A percentile compares a stretch with the other conserved stretches of the same genome.
Conservation (phyloP, 257 asterid species). For the Ajuga chamaepitys region DNA sequence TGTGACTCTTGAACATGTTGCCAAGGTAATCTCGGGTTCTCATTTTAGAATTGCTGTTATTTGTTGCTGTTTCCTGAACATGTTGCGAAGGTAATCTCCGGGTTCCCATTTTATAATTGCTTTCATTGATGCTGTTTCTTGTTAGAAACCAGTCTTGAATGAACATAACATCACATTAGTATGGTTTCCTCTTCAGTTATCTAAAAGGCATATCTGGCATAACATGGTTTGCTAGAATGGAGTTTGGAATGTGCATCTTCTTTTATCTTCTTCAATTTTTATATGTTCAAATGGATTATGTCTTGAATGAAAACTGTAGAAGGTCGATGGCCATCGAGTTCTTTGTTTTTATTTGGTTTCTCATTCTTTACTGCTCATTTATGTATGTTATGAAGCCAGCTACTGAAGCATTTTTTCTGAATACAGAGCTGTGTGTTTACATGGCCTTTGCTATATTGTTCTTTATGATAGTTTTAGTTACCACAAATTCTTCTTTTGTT, state of each 20-base stretch:
- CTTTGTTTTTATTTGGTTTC: not conserved
- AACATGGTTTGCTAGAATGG: constrained; percentile 3
- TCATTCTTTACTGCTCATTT: not conserved
- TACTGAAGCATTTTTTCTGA: not conserved
- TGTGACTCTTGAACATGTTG: constrained; percentile 78
- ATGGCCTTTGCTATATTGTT: not conserved
- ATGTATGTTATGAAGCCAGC: not conserved
- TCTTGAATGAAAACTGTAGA: not conserved
- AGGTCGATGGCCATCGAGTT: not conserved
- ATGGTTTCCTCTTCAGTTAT: too few species aligned
- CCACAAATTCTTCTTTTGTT: not conserved
- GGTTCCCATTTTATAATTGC: too few species aligned
- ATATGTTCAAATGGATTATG: not conserved
- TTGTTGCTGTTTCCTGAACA: too few species aligned
- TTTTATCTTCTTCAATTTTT: not conserved
- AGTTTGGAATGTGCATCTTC: not conserved
- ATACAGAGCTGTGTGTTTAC: not conserved
- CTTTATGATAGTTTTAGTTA: not conserved
- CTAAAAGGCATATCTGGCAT: too few species aligned
- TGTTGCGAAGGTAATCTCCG: too few species aligned
- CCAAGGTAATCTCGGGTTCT: constrained; percentile 39
- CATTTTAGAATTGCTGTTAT: not conserved
- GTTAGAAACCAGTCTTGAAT: not conserved
- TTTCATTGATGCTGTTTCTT: not conserved
- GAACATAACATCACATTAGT: not conserved